Evolutionary conservation across 2,329 filamentous ascomycete species (phyloP), one percentile per base, ranked within the genome.

Genomic region (Cordyceps militaris): DNA sequence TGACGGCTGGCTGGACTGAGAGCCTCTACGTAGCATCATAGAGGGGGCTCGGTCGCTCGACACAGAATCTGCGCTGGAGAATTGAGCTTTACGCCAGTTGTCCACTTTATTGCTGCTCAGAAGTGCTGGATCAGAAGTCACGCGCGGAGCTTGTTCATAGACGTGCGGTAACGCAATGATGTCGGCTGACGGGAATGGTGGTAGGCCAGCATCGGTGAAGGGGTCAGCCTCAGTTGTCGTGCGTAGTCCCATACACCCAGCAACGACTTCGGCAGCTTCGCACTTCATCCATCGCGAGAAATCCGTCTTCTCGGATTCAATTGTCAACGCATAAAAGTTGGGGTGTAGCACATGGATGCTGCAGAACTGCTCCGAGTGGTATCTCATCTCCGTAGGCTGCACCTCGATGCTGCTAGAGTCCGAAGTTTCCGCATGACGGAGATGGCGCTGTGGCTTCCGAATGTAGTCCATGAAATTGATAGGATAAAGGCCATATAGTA

Each of bases 401-500:
- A 93, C 80, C 65, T 92, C 88, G 44, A 93, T 81, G 56, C 89
- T 86, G 61, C 91, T 86, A 1, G 85, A 81, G 50, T 85, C 83
- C 4, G 82, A 78, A 32, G 85, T 87, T 62, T 89, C 83, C 42
- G 87, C 83, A 65, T 88, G 86, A 48, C 89, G 85, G 10, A 94
- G 75, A 66, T 88, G 93, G 62, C 87, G 83, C 63, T 91, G 84
- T 3, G 89, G 89, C 66, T 93, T 93, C 58, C 89, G 82, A 61
- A 94, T 87, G 67, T 93, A 94, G 70, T 87, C 87, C 82, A 91
- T 88, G 64, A 94, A 91, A 68, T 93, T 93, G 66, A 93, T 82
- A 1, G 89, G 89, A 62, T 93, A 94, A 4, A 94, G 74, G 0
- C 89, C 90, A 64, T 94, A 94, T 0, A 94, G 76, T 26, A 91